A percentile compares a stretch with the other conserved stretches of the same genome.
phyloP scores from a whole-genome alignment of 495 filamentous ascomycete genomes.

The Neurospora sp. region DNA sequence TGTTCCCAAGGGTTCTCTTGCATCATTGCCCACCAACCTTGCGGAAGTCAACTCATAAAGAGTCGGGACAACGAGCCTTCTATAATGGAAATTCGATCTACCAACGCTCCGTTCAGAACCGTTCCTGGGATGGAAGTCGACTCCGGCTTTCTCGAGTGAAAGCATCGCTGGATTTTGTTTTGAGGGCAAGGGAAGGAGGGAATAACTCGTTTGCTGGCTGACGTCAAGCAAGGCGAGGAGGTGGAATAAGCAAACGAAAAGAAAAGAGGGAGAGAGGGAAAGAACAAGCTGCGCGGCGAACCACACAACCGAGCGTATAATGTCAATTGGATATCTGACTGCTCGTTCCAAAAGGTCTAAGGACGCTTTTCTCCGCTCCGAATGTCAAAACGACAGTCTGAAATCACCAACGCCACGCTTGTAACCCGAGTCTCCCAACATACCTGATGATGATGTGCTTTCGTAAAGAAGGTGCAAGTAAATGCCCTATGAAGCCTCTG shows the following conservation, averaged over 20 bases:
- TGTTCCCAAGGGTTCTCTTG: slow-evolving; percentile 61
- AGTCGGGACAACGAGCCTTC: slow-evolving; percentile 56
- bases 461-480: neutral
- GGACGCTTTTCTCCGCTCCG: slow-evolving; percentile 3
- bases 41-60: slow-evolving; percentile 27
- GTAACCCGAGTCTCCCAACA: slow-evolving; percentile 9
- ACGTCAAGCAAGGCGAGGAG: neutral
- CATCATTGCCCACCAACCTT: slow-evolving; percentile 49
- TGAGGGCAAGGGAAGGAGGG: slow-evolving; percentile 4
- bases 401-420: slow-evolving; percentile 24
- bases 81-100: slow-evolving; percentile 43
- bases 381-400: slow-evolving; percentile 7
- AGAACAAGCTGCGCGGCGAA: slow-evolving; percentile 3
- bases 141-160: slow-evolving; percentile 39
- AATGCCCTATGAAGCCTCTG: slow-evolving; percentile 1
- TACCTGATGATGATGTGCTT: slow-evolving; percentile 3
- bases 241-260: slow-evolving; percentile 1
- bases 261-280: neutral
- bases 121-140: slow-evolving; percentile 36
- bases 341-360: slow-evolving; percentile 17
- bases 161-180: slow-evolving; percentile 36
- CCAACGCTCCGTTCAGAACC: slow-evolving; percentile 48
- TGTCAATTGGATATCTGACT: slow-evolving; percentile 27
- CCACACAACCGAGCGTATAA: slow-evolving; percentile 9
- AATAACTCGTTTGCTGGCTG: neutral